These are phyloP conservation scores for Citrus mangshanensis DNA, from an alignment of 345 rosid species.

Conservation along the genomic window DNA sequence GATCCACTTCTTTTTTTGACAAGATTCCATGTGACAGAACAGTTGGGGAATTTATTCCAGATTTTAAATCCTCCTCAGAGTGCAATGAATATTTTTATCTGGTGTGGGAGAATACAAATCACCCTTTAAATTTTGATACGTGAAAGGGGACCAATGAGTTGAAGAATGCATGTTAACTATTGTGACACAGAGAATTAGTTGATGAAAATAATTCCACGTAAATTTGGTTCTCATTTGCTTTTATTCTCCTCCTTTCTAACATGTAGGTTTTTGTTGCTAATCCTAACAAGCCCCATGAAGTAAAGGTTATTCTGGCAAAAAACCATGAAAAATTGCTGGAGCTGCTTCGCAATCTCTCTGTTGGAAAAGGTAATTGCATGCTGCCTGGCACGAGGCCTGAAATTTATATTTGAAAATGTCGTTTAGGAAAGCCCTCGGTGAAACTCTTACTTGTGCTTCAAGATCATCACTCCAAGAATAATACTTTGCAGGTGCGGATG, in stretches of 20 bases:
- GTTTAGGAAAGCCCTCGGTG: not conserved
- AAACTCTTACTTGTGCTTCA: not conserved
- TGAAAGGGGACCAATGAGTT: not conserved
- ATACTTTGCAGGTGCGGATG: slow-evolving; percentile 57
- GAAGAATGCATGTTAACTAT: not conserved
- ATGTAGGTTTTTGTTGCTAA: slow-evolving; percentile 91
- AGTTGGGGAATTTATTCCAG: not conserved
- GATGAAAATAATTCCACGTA: not conserved
- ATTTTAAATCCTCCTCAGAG: not conserved
- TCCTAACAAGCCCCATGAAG: slow-evolving; percentile 89
- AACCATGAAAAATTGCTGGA: slow-evolving; percentile 72
- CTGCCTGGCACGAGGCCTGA: not conserved
- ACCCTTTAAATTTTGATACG: not conserved
- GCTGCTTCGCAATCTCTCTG: slow-evolving; percentile 63
- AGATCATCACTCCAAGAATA: not conserved
- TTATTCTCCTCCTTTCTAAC: not conserved
- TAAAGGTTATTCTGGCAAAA: slow-evolving; percentile 80
- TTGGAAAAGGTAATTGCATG: slow-evolving; percentile 63
- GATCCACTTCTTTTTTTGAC: not conserved
- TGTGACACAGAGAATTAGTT: not conserved
- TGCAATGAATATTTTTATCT: not conserved
- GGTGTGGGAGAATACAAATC: not conserved
- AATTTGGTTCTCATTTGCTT: not conserved
- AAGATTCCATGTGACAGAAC: not conserved
- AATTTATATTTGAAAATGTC: not conserved